These are phyloP conservation scores for Cryptococcus hybrid DNA, from an alignment of 1,284 basidiomycete species.

Conservation along the genomic window DNA sequence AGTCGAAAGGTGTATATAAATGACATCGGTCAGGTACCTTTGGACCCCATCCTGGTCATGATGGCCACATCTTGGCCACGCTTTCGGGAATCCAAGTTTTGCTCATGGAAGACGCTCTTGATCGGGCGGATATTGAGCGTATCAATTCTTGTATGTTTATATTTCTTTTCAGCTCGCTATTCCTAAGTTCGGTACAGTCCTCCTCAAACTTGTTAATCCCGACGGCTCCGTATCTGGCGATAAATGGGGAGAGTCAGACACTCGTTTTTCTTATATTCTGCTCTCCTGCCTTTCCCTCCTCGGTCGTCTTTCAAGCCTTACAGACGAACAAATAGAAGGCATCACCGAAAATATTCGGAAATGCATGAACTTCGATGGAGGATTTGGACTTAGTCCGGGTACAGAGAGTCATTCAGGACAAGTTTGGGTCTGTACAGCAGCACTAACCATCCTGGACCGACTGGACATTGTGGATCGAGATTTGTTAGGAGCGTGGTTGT, in stretches of 20 bases:
- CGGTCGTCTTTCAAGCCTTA: conserved; percentile 59
- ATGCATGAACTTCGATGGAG: conserved; percentile 94
- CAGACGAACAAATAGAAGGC: conserved; percentile 53
- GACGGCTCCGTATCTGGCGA: conserved; percentile 89
- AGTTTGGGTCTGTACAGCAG: conserved; percentile 86
- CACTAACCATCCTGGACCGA: conserved; percentile 79
- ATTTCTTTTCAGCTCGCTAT: not conserved
- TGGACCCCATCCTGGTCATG: conserved; percentile 88
- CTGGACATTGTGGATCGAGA: conserved; percentile 74
- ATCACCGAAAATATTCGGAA: conserved; percentile 70
- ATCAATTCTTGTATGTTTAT: conserved; percentile 67
- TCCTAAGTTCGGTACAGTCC: conserved; percentile 56
- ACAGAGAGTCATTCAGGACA: conserved; percentile 91
- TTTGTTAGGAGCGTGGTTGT: conserved; percentile 85
- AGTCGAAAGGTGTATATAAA: not conserved
- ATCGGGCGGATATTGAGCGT: conserved; percentile 64
- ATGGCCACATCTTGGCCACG: conserved; percentile 84
- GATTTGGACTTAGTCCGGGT: conserved; percentile 78
- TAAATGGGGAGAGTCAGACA: conserved; percentile 83
- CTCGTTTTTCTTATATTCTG: conserved; percentile 86
- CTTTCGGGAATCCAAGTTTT: conserved; percentile 91
- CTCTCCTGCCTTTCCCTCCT: conserved; percentile 79
- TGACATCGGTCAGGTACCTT: conserved; percentile 71
- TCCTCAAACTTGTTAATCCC: conserved; percentile 75
- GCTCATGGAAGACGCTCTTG: conserved; percentile 76